Base-by-base conservation (phyloP, 208 protist genomes). In the Leishmania amazonensis region DNA sequence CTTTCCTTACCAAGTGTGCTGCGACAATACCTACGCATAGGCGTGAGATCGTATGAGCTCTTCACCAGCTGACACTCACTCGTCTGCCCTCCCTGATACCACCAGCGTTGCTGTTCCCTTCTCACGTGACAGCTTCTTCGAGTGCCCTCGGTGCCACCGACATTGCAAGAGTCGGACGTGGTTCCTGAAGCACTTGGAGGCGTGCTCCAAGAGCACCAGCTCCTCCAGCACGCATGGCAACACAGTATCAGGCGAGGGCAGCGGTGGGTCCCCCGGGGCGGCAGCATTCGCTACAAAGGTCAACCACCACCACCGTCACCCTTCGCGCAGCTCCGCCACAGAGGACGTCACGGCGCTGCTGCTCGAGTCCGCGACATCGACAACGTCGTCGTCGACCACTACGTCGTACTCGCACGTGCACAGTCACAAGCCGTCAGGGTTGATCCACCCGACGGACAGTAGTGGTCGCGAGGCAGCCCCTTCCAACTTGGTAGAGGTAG, bases 161-260 rank as follows among this genome's bases (percentile, higher is more conserved):
- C 77, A 79, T 15, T 82, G 83, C 73, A 85, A 85, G 65, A 85
- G 83, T 60, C 83, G 78, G 5, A 82, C 83, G 6, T 79, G 83
- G 78, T 79, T 81, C 67, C 57, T 82, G 58, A 85, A 76, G 78
- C 83, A 85, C 78, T 42, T 82, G 47, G 83, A 85, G 67, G n/a
- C 76, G 47, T 85, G 82, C 73, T 76, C 64, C 40, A 78, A 82
- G 45, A 62, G 65, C 35, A 19, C 65, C 7, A 76, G n/a, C 54
- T 72, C 45, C 68, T 19, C 35, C 58, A 70, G 42, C n/a, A 51
- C 76, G 24, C 53, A 51, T 49, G 11, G 38, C 21, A 64, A 60
- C 45, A 65, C 57, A 0, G 53, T 42, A 49, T 81, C 76, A 64
- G 77, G 81, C 35, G 76, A 85, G 45, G 76, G 42, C 53, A 78